Conservation (phyloP, 495 filamentous ascomycete species). For the Copromyces sp. region DNA sequence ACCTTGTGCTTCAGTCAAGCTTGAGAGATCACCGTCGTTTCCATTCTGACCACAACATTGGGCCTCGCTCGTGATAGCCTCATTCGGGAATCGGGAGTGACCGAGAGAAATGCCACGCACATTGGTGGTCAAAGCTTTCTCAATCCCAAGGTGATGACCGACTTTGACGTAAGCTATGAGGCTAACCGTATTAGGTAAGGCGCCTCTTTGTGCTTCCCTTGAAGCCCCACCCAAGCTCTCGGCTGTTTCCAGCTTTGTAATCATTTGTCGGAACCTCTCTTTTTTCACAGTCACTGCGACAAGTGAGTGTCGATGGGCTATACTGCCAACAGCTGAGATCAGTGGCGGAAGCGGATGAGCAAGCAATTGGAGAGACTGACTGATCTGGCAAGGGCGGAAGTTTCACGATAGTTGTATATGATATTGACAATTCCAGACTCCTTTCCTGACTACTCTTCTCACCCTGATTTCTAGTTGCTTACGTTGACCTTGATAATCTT, state of each 20-base stretch:
- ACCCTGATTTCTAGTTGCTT: neutral
- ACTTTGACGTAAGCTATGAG: conserved; percentile 11
- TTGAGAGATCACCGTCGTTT: neutral
- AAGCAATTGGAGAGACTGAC: neutral
- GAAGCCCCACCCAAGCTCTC: neutral
- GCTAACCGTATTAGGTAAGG: conserved; percentile 2
- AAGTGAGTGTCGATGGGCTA: neutral
- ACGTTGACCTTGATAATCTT: neutral
- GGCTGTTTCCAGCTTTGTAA: neutral
- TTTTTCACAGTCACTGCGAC: neutral
- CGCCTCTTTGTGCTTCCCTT: neutral
- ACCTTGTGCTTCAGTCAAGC: neutral
- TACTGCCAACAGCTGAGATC: neutral
- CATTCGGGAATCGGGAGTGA: neutral
- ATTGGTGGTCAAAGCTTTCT: neutral
- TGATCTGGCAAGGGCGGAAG: conserved; percentile 1
- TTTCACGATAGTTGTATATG: conserved; percentile 16
- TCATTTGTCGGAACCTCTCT: neutral
- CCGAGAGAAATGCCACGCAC: neutral
- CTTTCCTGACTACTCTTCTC: neutral
- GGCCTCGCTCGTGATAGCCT: neutral
- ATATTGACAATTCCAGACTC: neutral
- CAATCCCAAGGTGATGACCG: conserved; percentile 8
- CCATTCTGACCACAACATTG: neutral
- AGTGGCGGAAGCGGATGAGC: neutral